Conservation (phyloP, 371 early-diverging fungal species). For the Batkoa obscura region DNA sequence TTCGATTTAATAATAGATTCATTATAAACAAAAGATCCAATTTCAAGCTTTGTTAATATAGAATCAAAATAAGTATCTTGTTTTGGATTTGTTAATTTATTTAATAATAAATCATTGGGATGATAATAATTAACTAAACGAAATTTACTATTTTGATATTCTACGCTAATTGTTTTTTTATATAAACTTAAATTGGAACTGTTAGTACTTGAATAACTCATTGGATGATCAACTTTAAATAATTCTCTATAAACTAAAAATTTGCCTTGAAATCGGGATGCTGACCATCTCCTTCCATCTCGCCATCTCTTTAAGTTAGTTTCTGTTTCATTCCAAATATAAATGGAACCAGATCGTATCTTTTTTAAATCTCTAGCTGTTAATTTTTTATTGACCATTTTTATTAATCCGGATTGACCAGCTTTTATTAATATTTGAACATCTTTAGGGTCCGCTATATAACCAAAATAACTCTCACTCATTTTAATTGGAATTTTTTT, state of each 20-base stretch:
- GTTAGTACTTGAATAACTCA: too few relatives aligned
- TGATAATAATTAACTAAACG: too few relatives aligned
- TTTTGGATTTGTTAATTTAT: too few relatives aligned
- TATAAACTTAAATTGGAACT: too few relatives aligned
- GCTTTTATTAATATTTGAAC: conserved; percentile 58
- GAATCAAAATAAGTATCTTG: too few relatives aligned
- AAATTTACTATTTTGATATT: too few relatives aligned
- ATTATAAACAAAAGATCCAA: too few relatives aligned
- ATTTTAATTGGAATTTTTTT: neutral
- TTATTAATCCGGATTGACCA: conserved; percentile 34
- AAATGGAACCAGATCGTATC: conserved; percentile 49
- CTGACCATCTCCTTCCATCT: conserved; percentile 68
- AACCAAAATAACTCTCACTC: conserved; percentile 46
- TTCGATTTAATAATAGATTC: too few relatives aligned
- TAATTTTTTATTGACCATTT: conserved; percentile 39
- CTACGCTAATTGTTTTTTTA: too few relatives aligned
- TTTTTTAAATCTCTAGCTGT: conserved; percentile 45
- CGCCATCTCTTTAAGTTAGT: conserved; percentile 77
- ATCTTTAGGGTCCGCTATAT: conserved; percentile 48
- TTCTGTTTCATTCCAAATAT: conserved; percentile 62
- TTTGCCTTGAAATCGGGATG: conserved; percentile 56
- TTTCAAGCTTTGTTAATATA: too few relatives aligned
- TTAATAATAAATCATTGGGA: too few relatives aligned
- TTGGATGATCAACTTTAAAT: conserved; percentile 8
- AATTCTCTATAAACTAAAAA: conserved; percentile 59